Percentiles rank a stretch among this genome's conserved stretches.
phyloP scores from a whole-genome alignment of 2,329 filamentous ascomycete species.

The Emergomyces orientalis region DNA sequence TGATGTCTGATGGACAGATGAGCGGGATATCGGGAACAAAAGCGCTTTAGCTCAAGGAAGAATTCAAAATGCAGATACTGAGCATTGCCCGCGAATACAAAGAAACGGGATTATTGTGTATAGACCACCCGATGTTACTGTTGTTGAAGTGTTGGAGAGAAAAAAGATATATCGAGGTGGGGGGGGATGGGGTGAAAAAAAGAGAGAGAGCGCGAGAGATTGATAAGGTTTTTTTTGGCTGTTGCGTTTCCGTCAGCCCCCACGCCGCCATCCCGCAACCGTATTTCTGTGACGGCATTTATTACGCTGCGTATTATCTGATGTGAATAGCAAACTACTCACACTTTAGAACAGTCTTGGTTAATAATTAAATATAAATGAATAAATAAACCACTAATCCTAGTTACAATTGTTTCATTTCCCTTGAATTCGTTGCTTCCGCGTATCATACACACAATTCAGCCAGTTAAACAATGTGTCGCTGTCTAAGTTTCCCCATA shows the following conservation, averaged over 20 bases:
- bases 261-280: background rate
- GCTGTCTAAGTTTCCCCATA: background rate
- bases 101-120: background rate
- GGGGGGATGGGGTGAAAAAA: background rate
- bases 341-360: too few species aligned
- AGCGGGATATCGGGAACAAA: background rate
- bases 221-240: too few species aligned
- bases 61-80: background rate
- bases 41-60: background rate
- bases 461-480: too few species aligned
- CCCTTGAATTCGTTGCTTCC: too few species aligned
- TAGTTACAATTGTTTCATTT: too few species aligned
- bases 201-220: background rate
- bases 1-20: background rate
- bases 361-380: too few species aligned
- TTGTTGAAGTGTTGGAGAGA: background rate
- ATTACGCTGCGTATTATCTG: background rate
- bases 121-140: background rate
- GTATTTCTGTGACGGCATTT: background rate
- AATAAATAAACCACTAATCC: too few species aligned
- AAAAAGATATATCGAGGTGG: background rate
- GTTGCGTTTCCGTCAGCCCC: background rate
- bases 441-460: too few species aligned
- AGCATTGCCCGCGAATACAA: background rate
- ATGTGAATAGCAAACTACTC: too few species aligned